A percentile compares a stretch with the other conserved stretches of the same genome.
Conservation (phyloP, 306 rosid species). For the peach (Prunus persica) region Prunus_persica_NCBIv2 NC_034015.1:16228001-16228500, state of each 20-base stretch:
- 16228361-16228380: neutral
- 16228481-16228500: neutral
- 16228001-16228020: neutral
- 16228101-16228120: no score
- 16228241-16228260: neutral
- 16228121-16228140: fast-evolving
- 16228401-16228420: neutral
- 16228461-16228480: neutral
- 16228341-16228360: neutral
- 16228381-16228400: no score
- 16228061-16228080: no score
- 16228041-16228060: no score
- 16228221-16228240: neutral
- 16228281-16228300: neutral
- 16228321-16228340: neutral
- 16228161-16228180: neutral
- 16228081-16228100: no score
- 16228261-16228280: neutral
- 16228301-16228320: conserved; percentile 2
- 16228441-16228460: neutral
- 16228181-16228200: conserved; percentile 1
- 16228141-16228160: neutral
- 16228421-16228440: no score
- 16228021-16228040: no score
- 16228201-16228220: neutral